Evolutionary conservation across 2,329 filamentous ascomycete species (phyloP).

Genomic region (Elsinoe fawcettii): DNA sequence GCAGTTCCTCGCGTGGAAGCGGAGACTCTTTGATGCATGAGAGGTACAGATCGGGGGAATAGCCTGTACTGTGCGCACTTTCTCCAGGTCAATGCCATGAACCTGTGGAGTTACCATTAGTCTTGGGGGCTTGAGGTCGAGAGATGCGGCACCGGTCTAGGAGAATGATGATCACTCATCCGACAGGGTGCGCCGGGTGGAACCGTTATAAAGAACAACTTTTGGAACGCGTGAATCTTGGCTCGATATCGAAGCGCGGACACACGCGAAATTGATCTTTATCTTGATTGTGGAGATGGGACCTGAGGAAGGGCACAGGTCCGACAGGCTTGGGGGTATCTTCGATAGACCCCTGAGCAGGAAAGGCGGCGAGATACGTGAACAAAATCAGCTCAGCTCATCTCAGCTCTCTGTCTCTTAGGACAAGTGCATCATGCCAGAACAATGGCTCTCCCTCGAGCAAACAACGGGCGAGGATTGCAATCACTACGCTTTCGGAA

Average conservation of each 20-base stretch:
- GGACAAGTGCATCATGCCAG: too few relatives aligned
- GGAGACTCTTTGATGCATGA: constrained; percentile 1
- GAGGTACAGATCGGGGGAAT: not conserved
- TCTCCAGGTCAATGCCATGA: not conserved
- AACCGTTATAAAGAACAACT: not conserved
- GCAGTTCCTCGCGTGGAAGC: not conserved
- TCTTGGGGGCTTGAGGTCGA: not conserved
- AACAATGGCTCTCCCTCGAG: not conserved
- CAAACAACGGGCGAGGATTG: not conserved
- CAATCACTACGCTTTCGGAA: not conserved
- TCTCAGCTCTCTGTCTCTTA: too few relatives aligned
- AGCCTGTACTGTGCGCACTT: not conserved
- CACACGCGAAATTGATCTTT: not conserved
- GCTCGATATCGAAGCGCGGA: not conserved
- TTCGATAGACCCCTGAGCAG: not conserved
- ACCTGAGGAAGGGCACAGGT: not conserved
- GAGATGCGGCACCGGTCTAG: not conserved
- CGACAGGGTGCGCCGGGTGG: not conserved
- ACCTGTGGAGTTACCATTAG: not conserved
- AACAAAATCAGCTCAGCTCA: not conserved
- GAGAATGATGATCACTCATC: constrained; percentile 1
- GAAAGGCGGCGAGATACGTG: not conserved
- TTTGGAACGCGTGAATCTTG: not conserved
- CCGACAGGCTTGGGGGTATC: not conserved
- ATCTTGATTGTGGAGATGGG: not conserved